Conservation (phyloP, 306 rosid genomes). For the Begonia loranthoides region DNA sequence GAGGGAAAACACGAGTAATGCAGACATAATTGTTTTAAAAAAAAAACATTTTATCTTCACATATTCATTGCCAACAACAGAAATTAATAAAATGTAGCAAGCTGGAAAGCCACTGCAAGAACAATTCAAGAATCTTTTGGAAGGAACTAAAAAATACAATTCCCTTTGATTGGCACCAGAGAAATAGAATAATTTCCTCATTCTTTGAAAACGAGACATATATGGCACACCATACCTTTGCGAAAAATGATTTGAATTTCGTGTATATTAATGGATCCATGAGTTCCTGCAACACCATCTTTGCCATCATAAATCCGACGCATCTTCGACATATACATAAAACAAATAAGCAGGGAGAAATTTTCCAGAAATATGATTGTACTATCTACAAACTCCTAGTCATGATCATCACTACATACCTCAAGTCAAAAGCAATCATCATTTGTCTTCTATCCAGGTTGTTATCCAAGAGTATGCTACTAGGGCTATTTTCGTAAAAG, state of each 20-base stretch:
- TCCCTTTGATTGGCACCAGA: too few relatives aligned
- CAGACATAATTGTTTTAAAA: too few relatives aligned
- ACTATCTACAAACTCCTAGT: background rate
- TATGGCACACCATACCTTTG: slow-evolving; percentile 41
- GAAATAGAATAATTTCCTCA: too few relatives aligned
- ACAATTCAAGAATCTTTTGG: too few relatives aligned
- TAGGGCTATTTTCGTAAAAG: slow-evolving; percentile 40
- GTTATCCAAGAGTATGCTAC: slow-evolving; percentile 31
- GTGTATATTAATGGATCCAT: slow-evolving; percentile 69
- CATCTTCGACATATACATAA: slow-evolving; percentile 44
- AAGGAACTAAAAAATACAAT: too few relatives aligned
- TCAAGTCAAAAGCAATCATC: slow-evolving; percentile 99
- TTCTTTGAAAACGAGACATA: background rate
- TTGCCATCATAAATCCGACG: slow-evolving; percentile 85
- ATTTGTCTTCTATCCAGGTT: slow-evolving; percentile 74
- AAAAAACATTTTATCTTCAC: too few relatives aligned
- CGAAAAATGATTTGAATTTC: slow-evolving; percentile 76
- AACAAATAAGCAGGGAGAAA: slow-evolving; percentile 18
- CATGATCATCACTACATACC: slow-evolving; percentile 29
- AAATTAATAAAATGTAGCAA: too few relatives aligned
- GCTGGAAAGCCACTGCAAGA: too few relatives aligned
- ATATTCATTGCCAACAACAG: too few relatives aligned
- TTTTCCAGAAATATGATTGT: background rate
- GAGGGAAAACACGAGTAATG: too few relatives aligned
- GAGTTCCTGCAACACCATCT: slow-evolving; percentile 89